Percentiles rank a stretch among this genome's conserved stretches.
Conservation (phyloP, 768 basidiomycete species). For the Phanerochaete carnosa region DNA sequence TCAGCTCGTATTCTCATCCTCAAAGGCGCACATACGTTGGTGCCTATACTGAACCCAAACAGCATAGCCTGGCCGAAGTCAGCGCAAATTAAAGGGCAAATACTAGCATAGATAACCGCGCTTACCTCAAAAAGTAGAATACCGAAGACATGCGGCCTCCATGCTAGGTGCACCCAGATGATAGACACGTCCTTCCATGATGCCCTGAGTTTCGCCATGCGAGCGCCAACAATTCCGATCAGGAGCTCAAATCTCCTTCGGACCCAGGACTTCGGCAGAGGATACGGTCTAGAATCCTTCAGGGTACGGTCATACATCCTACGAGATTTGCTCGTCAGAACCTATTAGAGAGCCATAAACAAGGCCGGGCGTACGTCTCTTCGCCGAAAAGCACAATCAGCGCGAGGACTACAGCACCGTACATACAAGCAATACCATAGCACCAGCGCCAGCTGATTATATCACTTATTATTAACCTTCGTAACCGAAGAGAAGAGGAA, state of each 20-base stretch:
- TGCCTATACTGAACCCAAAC: slow-evolving; percentile 60
- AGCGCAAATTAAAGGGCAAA: not conserved
- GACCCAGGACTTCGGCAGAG: slow-evolving; percentile 34
- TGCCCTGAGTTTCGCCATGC: slow-evolving; percentile 50
- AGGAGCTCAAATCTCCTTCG: slow-evolving; percentile 52
- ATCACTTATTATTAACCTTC: not conserved
- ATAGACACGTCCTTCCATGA: slow-evolving; percentile 42
- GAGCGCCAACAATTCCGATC: slow-evolving; percentile 54
- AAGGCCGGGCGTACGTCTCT: slow-evolving; percentile 46
- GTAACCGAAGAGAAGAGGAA: no score
- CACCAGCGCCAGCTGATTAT: slow-evolving; percentile 50
- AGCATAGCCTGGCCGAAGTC: slow-evolving; percentile 37
- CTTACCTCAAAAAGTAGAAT: slow-evolving; percentile 47
- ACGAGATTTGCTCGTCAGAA: not conserved
- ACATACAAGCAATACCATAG: slow-evolving; percentile 61
- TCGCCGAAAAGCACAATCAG: slow-evolving; percentile 56
- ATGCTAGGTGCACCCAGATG: slow-evolving; percentile 47
- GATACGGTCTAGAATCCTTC: slow-evolving; percentile 32
- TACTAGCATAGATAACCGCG: not conserved
- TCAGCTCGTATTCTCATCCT: not conserved
- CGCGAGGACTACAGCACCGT: slow-evolving; percentile 47
- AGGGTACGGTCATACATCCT: not conserved
- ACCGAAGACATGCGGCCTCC: slow-evolving; percentile 54
- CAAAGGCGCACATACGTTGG: slow-evolving; percentile 35
- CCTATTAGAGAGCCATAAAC: not conserved